phyloP scores from a whole-genome alignment of 176 grass and related monocot species.

The Dactylis glomerata region DNA sequence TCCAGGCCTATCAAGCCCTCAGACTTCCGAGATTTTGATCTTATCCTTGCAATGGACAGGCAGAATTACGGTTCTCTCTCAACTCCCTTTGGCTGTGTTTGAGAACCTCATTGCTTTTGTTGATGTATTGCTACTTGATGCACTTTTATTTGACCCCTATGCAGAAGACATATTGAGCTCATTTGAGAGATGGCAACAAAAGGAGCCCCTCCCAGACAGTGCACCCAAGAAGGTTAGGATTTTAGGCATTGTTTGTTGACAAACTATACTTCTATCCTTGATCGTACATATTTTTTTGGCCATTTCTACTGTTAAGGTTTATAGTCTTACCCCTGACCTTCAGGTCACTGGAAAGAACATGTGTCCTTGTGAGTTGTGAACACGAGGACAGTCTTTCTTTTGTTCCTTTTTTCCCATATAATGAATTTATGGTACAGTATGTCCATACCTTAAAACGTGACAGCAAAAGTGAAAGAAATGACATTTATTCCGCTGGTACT shows the following conservation, averaged over 20 bases:
- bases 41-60: slow-evolving; percentile 96
- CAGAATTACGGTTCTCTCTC: slow-evolving; percentile 74
- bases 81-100: slow-evolving; percentile 1
- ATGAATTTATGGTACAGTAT: not conserved
- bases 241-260: not conserved
- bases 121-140: slow-evolving; percentile 9
- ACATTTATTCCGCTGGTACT: not conserved
- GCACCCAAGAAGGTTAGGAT: slow-evolving; percentile 72
- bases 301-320: slow-evolving; percentile 14
- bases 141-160: slow-evolving; percentile 16
- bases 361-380: not conserved
- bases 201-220: slow-evolving; percentile 69
- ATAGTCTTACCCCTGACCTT: not conserved
- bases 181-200: slow-evolving; percentile 86
- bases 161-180: slow-evolving; percentile 85
- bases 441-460: not conserved
- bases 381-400: not conserved
- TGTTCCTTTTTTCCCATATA: not conserved
- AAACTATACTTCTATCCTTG: not conserved
- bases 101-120: not conserved
- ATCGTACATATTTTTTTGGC: not conserved
- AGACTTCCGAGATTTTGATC: slow-evolving; percentile 85
- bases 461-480: not conserved
- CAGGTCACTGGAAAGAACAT: not conserved
- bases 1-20: slow-evolving; percentile 79